phyloP scores from a whole-genome alignment of 192 early-diverging fungal genomes.

The Phycomyces blakesleeanus region DNA sequence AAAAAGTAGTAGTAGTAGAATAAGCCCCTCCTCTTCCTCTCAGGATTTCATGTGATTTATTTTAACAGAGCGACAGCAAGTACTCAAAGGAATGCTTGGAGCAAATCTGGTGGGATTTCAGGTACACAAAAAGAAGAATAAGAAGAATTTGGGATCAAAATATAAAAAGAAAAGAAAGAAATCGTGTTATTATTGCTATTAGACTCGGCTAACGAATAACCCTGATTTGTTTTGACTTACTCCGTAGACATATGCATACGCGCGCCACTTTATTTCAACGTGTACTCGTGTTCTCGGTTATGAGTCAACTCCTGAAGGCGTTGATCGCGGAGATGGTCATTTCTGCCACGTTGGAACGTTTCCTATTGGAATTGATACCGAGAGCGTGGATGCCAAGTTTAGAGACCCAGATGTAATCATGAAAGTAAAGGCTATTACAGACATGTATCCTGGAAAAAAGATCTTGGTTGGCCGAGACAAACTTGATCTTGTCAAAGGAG shows the following conservation, averaged over 20 bases:
- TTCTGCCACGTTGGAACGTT: conserved; percentile 85
- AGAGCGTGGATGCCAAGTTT: conserved; percentile 59
- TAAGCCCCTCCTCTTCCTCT: too few species aligned
- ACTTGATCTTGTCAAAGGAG: conserved; percentile 90
- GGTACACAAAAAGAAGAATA: conserved; percentile 22
- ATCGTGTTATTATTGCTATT: too few species aligned
- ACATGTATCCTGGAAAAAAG: conserved; percentile 85
- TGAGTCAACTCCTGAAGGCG: conserved; percentile 88
- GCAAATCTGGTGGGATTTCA: conserved; percentile 93
- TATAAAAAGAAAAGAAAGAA: too few species aligned
- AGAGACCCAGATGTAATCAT: conserved; percentile 57
- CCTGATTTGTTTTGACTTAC: not conserved
- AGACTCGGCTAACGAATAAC: too few species aligned
- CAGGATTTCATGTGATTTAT: not conserved
- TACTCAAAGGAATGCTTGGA: conserved; percentile 85
- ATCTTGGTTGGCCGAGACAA: conserved; percentile 95
- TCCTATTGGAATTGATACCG: conserved; percentile 93
- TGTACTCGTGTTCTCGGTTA: conserved; percentile 92
- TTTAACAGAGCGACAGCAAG: conserved; percentile 63
- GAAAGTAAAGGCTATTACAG: conserved; percentile 76
- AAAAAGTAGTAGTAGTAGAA: too few species aligned
- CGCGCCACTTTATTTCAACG: conserved; percentile 87
- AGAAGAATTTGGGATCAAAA: too few species aligned
- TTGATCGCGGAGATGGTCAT: conserved; percentile 73
- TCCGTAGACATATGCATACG: conserved; percentile 88